Percentiles rank a stretch among this genome's conserved stretches.
phyloP scores from a whole-genome alignment of 2,329 filamentous ascomycete species.

The Epichloe gansuensis region DNA sequence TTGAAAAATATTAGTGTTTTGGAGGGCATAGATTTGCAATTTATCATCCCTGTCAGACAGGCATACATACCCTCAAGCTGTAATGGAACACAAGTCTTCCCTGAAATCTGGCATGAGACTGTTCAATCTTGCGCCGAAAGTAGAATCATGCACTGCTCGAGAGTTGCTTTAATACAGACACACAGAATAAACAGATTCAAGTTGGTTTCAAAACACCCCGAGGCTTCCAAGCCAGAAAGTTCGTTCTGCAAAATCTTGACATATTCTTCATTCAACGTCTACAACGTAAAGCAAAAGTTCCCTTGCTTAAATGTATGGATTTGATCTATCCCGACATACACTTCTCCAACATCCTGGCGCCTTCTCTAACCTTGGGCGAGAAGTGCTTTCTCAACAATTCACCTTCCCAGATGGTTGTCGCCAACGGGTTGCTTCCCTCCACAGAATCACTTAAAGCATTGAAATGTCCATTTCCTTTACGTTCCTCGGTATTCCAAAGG shows the following conservation, averaged over 20 bases:
- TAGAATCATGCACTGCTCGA: not conserved
- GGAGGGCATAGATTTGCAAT: not conserved
- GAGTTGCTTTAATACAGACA: not conserved
- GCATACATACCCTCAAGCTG: not conserved
- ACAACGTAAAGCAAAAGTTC: not conserved
- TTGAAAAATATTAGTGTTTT: not conserved
- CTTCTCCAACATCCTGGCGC: slow-evolving; percentile 57
- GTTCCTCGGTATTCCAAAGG: slow-evolving; percentile 92
- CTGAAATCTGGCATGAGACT: not conserved
- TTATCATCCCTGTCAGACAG: not conserved
- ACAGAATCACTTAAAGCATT: slow-evolving; percentile 60
- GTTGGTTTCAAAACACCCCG: not conserved
- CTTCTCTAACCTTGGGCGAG: slow-evolving; percentile 73
- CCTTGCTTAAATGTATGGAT: not conserved
- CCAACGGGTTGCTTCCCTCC: slow-evolving; percentile 82
- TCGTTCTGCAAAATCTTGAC: no score
- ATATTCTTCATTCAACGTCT: not conserved
- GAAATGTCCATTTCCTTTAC: slow-evolving; percentile 79
- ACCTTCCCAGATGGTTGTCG: slow-evolving; percentile 84
- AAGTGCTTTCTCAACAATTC: slow-evolving; percentile 78
- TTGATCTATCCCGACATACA: slow-evolving; percentile 29
- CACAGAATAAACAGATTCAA: not conserved
- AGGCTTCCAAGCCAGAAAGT: not conserved
- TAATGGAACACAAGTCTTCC: not conserved
- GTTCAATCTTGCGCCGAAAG: not conserved